Base-by-base conservation (phyloP, 306 rosid species). In the Pyrus bretschneideri region DNA sequence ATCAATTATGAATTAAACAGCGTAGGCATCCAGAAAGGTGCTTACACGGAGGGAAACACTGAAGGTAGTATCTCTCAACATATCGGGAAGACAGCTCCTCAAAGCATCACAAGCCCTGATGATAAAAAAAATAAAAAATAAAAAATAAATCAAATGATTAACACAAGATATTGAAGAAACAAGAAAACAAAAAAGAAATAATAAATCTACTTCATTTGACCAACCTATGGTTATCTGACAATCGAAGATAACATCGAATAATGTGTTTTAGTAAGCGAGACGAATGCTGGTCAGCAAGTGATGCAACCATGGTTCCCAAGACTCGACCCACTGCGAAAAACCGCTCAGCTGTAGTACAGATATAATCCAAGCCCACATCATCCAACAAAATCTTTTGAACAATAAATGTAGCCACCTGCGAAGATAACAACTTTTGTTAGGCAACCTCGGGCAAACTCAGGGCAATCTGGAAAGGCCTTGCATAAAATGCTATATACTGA, bases 331-430 rank as follows among this genome's bases (percentile, higher is more conserved):
- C 92, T 15, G 93, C 90, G 31, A 80, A 87, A 76, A 91, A 91
- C 19, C 93, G 88, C 64, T 88, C 91, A 2, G 91, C 86, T 13
- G 91, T 85, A 52, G 89, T 85, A 73, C 97, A 93, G 14, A 93
- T 78, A 81, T 91, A 87, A 75, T 87, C 88, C 84, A 91, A 75
- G 78, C 97, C 98, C 76, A 89, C 86, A 54, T 91, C 91, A 23
- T 93, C 93, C 81, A 89, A 80, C 74, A 93, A 69, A 84, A 91
- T 86, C 62, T 88, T 91, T 65, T 88, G 96, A 67, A 93, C 87
- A 59, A 91, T 88, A 75, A 87, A 90, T 22, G 93, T 88, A 21
- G 96, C 93, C 72, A 93, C 96, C 96, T 91, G 80, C 76, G 78
- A 49, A 31, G 29, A 72, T 30, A 70, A 78, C 3, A 77, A 42